Evolutionary conservation across 129 eudicot species (phyloP).

Genomic region (Flaveria robusta): DNA sequence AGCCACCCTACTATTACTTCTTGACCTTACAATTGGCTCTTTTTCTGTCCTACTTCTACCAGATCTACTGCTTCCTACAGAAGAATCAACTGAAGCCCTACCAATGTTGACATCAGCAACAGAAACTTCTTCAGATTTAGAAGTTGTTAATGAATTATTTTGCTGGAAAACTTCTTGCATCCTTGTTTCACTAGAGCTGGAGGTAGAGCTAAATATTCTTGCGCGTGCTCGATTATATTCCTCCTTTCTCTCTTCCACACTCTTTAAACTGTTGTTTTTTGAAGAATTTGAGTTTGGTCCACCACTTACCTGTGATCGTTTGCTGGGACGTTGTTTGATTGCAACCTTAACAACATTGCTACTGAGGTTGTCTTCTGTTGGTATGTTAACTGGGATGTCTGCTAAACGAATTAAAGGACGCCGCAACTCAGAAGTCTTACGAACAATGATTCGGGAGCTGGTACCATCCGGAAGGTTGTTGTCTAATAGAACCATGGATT

Average conservation of each 20-base stretch:
- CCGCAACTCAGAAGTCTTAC: conserved; percentile 72
- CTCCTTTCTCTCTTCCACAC: conserved; percentile 98
- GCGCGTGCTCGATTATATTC: conserved; percentile 97
- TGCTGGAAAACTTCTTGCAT: conserved; percentile 60
- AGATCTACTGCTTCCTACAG: conserved; percentile 76
- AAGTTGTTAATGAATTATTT: conserved; percentile 40
- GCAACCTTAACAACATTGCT: conserved; percentile 74
- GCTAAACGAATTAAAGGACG: conserved; percentile 80
- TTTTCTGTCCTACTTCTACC: conserved; percentile 73
- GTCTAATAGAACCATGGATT: conserved; percentile 92
- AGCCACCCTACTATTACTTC: conserved; percentile 74
- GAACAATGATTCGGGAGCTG: conserved; percentile 82
- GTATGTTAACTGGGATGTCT: conserved; percentile 85
- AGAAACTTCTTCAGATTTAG: conserved; percentile 58
- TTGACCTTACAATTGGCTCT: conserved; percentile 74
- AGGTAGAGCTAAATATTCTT: conserved; percentile 82
- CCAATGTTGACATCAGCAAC: conserved; percentile 53
- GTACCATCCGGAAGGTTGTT: conserved; percentile 80
- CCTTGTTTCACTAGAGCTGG: conserved; percentile 48
- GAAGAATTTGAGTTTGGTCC: conserved; percentile 48
- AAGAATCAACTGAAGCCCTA: conserved; percentile 56
- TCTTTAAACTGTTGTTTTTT: conserved; percentile 68
- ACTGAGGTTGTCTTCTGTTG: conserved; percentile 51
- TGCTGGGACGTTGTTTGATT: conserved; percentile 91
- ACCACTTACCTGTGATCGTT: conserved; percentile 44